Evolutionary conservation across 208 protist species (phyloP), one percentile per base, ranked within the genome.

Genomic region (Leptomonas seymouri): DNA sequence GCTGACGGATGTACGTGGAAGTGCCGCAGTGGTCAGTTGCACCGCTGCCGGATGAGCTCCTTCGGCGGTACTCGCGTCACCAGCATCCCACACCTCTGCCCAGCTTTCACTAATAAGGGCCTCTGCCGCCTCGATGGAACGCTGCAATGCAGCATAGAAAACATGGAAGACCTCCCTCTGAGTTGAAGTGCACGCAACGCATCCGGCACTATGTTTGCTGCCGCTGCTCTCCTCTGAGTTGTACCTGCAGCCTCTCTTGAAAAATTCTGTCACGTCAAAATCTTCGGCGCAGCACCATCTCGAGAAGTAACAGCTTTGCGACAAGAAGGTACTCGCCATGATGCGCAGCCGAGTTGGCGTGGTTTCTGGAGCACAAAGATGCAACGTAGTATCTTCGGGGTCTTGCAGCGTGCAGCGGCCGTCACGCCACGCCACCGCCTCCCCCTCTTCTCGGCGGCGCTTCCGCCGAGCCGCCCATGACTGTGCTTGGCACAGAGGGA

Each of bases 271-370:
- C 14, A 67, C 53, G 41, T 77, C 71, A 18, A 77, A 77, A 45
- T 77, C 71, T 23, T 41, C 34, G 3, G 20, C 25, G 42, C 71
- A 77, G 49, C 71, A 77, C 71, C 71, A 77, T 46, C 2, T 23
- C 4, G 71, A 71, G 31, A 77, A 77, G 41, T 62, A 71, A 14
- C 42, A 65, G 45, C 71, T 71, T 56, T 50, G 55, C 5, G 28
- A 16, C 45, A 77, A 30, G 20, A 67, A 66, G 34, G 30, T 8
- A 6, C 58, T 3, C 31, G 69, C 44, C 27, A 77, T 12, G 12
- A 71, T 36, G 6, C 63, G 71, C 9, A 77, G n/a, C 27, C 14
- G 53, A 0, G 44, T 3, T 18, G 27, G 18, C 9, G 41, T 11
- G 16, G 1, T 41, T 6, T 11, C 42, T 21, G 53, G 3, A 51